A percentile compares a stretch with the other conserved stretches of the same genome.
These are phyloP conservation scores for Didymellaceae sp. DNA, from an alignment of 2,329 filamentous ascomycete species.

Conservation along the genomic window DNA sequence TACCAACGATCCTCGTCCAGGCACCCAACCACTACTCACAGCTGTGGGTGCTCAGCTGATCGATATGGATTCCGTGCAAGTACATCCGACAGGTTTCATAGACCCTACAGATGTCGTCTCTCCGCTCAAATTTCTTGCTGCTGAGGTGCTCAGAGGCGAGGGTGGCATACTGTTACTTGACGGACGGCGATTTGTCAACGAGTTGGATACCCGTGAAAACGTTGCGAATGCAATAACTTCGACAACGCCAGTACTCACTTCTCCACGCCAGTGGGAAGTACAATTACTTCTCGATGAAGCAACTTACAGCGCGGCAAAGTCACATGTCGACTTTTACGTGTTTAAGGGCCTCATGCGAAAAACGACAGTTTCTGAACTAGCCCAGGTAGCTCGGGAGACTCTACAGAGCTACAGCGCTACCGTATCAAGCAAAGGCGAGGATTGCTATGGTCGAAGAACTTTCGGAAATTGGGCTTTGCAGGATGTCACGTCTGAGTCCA, in stretches of 20 bases:
- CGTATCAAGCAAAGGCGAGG: constrained; percentile 50
- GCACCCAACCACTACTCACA: constrained; percentile 57
- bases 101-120: constrained; percentile 57
- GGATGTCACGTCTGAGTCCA: constrained; percentile 57
- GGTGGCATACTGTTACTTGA: constrained; percentile 62
- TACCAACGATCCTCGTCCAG: constrained; percentile 66
- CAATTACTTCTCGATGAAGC: constrained; percentile 66
- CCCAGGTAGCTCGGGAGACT: constrained; percentile 44
- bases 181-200: constrained; percentile 67
- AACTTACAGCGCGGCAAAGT: constrained; percentile 58
- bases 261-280: constrained; percentile 63
- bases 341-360: constrained; percentile 68
- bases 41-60: constrained; percentile 50
- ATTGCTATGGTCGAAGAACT: constrained; percentile 56
- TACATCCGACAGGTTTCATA: constrained; percentile 70
- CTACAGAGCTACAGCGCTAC: constrained; percentile 59
- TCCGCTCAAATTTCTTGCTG: constrained; percentile 67
- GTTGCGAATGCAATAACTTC: constrained; percentile 60
- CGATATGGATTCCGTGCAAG: constrained; percentile 63
- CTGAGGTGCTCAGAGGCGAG: constrained; percentile 68
- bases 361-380: constrained; percentile 60
- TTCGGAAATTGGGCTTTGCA: constrained; percentile 65
- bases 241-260: background rate
- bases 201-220: constrained; percentile 65
- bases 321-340: constrained; percentile 68